These are phyloP conservation scores for Arachis stenosperma DNA, from an alignment of 306 rosid species.

Conservation along the genomic window DNA sequence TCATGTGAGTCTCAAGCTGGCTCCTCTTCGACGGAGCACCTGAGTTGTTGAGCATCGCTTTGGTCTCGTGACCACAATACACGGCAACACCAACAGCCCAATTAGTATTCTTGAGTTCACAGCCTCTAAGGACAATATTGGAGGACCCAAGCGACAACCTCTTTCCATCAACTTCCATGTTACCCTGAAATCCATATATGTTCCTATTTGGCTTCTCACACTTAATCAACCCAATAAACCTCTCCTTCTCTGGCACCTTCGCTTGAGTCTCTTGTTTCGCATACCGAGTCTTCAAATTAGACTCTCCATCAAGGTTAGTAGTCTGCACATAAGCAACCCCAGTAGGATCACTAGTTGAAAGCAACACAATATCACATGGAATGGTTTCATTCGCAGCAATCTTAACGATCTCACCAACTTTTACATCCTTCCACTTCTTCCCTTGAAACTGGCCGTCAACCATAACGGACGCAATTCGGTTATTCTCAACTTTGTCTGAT, in stretches of 20 bases:
- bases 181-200: slow-evolving; percentile 87
- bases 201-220: slow-evolving; percentile 96
- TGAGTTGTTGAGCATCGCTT: slow-evolving; percentile 89
- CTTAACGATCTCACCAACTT: slow-evolving; percentile 82
- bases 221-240: slow-evolving; percentile 64
- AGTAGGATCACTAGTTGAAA: slow-evolving; percentile 88
- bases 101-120: slow-evolving; percentile 83
- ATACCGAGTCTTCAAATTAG: slow-evolving; percentile 91
- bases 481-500: slow-evolving; percentile 85
- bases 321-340: slow-evolving; percentile 98
- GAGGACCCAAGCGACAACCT: slow-evolving; percentile 89
- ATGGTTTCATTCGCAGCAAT: slow-evolving; percentile 64
- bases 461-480: slow-evolving; percentile 71
- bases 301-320: slow-evolving; percentile 89
- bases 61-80: slow-evolving; percentile 90
- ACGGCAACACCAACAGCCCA: slow-evolving; percentile 90
- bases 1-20: slow-evolving; percentile 89
- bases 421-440: slow-evolving; percentile 75
- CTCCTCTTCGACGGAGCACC: slow-evolving; percentile 99
- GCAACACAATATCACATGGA: slow-evolving; percentile 94
- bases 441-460: slow-evolving; percentile 55
- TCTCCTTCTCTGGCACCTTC: slow-evolving; percentile 62
- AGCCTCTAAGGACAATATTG: slow-evolving; percentile 85
- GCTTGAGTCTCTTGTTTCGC: slow-evolving; percentile 92
- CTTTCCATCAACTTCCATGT: slow-evolving; percentile 79